Evolutionary conservation across 2,329 filamentous ascomycete genomes (phyloP).

Genomic region (Knoxdaviesia proteae): DNA sequence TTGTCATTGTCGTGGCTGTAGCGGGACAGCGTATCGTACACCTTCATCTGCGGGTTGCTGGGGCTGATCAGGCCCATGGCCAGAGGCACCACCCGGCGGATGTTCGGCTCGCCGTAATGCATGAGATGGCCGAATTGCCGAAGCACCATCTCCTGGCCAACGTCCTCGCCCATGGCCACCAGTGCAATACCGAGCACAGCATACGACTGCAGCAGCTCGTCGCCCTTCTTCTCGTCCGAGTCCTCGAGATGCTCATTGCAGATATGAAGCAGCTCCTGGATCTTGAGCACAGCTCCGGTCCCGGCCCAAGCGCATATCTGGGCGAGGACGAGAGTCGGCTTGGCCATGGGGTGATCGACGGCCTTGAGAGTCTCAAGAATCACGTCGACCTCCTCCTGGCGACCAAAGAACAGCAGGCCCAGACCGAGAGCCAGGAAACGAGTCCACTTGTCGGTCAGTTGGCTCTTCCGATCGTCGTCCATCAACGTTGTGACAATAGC

Average conservation of each 20-base stretch:
- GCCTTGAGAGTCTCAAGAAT: conserved; percentile 92
- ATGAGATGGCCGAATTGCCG: conserved; percentile 95
- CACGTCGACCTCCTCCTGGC: conserved; percentile 97
- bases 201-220: conserved; percentile 88
- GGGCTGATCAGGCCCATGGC: conserved; percentile 94
- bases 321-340: conserved; percentile 81
- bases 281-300: conserved; percentile 88
- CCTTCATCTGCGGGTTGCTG: conserved; percentile 99
- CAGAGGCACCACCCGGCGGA: conserved; percentile 83
- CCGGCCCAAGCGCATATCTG: conserved; percentile 97
- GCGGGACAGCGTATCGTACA: conserved; percentile 91
- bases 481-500: conserved; percentile 82
- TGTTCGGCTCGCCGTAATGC: conserved; percentile 97
- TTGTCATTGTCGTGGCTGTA: conserved; percentile 99
- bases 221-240: conserved; percentile 81
- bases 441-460: conserved; percentile 96
- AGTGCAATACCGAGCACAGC: conserved; percentile 85
- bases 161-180: conserved; percentile 94
- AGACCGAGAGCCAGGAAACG: conserved; percentile 89
- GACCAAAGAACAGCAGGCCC: conserved; percentile 83
- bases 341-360: conserved; percentile 90
- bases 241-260: conserved; percentile 97
- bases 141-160: conserved; percentile 96
- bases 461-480: conserved; percentile 76
- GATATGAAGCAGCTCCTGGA: conserved; percentile 91